Evolutionary conservation across 108 stramenopile genomes (phyloP), one percentile per base, ranked within the genome.

Genomic region (Pseudonitzschia delicatissima): DNA sequence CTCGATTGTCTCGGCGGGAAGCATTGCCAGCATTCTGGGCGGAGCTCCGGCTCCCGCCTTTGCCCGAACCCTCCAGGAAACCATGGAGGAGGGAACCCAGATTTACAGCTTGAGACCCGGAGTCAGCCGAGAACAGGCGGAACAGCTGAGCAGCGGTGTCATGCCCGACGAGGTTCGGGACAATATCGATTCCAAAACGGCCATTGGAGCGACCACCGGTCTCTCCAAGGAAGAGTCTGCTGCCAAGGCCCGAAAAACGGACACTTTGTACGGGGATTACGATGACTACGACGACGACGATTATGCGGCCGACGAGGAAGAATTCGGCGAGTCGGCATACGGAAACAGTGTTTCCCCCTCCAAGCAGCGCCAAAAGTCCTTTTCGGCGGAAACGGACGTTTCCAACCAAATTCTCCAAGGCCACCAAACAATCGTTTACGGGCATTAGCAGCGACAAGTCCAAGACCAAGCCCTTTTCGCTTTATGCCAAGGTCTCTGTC

Each of bases 101-200:
- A 42, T 36, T 7, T 61, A 42, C 32, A 40, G 37, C 0, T 33
- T 82, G 6, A 77, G 76, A 23, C 82, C 82, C 4, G 77, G 77
- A 5, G 65, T 72, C 48, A 69, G 57, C 13, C 26, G 15, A 31
- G 66, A 70, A 36, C 77, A 82, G 57, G 82, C 82, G 9, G 26
- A 62, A 37, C 6, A 52, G 21, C 29, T 77, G 53, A 61, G 28
- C 12, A 37, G 67, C 4, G 79, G 79, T 15, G 57, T 63, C 49
- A 35, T 67, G 23, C 51, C 59, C 34, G 58, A 58, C 7, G 70
- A 71, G n/a, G 26, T 69, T 20, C 40, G 36, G 26, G 57, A 51
- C 34, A 27, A 66, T n/a, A 36, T 49, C 5, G 34, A 39, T 18
- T 21, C 39, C 0, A 21, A 15, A 27, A 3, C 5, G 26, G 5